A percentile compares a stretch with the other conserved stretches of the same genome.
These are phyloP conservation scores for Dipodascopsis tothii DNA, from an alignment of 805 yeast genomes.

Conservation along the genomic window DNA sequence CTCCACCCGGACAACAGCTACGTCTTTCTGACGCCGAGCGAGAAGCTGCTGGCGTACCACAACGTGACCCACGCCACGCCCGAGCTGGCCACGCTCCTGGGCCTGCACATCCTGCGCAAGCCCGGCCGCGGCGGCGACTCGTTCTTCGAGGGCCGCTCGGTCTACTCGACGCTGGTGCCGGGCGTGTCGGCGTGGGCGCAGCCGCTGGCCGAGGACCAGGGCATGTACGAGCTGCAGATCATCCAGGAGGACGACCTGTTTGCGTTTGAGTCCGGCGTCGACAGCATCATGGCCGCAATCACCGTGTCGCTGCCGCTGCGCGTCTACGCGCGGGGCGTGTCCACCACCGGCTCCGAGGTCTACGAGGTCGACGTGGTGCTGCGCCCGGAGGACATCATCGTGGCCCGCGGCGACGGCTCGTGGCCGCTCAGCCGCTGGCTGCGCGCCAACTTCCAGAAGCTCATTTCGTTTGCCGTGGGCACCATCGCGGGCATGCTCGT, in stretches of 20 bases:
- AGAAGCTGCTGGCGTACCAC: conserved; percentile 4
- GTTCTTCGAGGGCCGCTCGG: conserved; percentile 5
- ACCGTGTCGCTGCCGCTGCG: conserved; percentile 4
- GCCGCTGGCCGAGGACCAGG: not conserved
- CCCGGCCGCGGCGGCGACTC: conserved; percentile 5
- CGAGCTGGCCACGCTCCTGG: conserved; percentile 10
- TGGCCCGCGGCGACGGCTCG: not conserved
- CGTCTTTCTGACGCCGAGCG: conserved; percentile 15
- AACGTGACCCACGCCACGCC: conserved; percentile 6
- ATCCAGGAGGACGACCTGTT: not conserved
- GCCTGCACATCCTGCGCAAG: conserved; percentile 14
- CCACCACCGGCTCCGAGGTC: conserved; percentile 16
- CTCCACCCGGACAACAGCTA: conserved; percentile 9
- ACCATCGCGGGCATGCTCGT: not conserved
- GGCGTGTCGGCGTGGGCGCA: conserved; percentile 5
- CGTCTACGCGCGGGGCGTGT: conserved; percentile 9
- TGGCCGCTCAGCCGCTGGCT: not conserved
- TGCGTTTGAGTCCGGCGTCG: too few species aligned
- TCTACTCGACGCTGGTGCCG: conserved; percentile 11
- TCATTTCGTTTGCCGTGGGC: not conserved
- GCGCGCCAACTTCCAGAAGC: not conserved
- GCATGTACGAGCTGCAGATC: conserved; percentile 2
- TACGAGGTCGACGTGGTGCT: conserved; percentile 16
- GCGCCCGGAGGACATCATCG: not conserved
- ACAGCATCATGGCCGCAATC: not conserved